phyloP scores from a whole-genome alignment of 2,329 filamentous ascomycete species.

The Neoscytalidium dimidiatum region DNA sequence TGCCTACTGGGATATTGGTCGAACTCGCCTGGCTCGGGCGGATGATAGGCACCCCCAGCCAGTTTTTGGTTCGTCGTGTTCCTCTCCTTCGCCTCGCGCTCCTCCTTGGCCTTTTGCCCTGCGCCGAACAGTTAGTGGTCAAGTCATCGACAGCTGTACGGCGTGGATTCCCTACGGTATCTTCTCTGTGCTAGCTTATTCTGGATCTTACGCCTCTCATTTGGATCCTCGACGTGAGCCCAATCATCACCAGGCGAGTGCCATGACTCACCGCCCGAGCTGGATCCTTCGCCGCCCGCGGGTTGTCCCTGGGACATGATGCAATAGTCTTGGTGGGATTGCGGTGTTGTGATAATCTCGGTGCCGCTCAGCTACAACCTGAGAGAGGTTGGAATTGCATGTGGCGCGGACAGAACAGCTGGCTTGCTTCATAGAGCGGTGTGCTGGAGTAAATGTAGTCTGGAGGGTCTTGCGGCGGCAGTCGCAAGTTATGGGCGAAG shows the following conservation, averaged over 20 bases:
- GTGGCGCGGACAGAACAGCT: not conserved
- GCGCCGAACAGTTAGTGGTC: not conserved
- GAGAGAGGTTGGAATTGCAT: not conserved
- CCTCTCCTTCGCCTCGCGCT: constrained; percentile 66
- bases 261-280: not conserved
- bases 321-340: not conserved
- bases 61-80: constrained; percentile 64
- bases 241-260: constrained; percentile 43
- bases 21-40: constrained; percentile 61
- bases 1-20: constrained; percentile 44
- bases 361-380: not conserved
- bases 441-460: not conserved
- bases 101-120: constrained; percentile 72
- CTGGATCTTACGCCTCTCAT: constrained; percentile 72
- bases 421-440: not conserved
- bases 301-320: not conserved
- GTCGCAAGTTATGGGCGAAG: not conserved
- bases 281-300: not conserved
- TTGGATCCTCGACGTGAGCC: constrained; percentile 68
- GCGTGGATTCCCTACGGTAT: constrained; percentile 60
- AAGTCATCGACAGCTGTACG: not conserved
- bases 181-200: constrained; percentile 76
- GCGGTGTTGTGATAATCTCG: not conserved
- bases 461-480: not conserved
- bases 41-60: constrained; percentile 65